Percentiles rank a stretch among this genome's conserved stretches.
phyloP scores from a whole-genome alignment of 495 filamentous ascomycete species.

The Tuber brumale region DNA sequence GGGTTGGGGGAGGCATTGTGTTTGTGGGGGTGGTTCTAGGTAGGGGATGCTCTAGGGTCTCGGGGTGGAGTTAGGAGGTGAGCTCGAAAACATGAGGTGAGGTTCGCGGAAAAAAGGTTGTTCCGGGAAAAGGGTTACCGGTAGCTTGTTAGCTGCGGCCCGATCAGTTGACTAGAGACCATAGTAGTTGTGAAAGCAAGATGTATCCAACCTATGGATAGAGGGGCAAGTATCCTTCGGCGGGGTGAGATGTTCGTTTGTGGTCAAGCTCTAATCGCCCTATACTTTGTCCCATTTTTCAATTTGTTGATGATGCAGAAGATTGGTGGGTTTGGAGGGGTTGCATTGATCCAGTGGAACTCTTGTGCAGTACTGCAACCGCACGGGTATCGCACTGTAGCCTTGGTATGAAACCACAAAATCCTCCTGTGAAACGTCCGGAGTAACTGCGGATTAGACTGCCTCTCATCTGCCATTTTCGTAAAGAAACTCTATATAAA shows the following conservation, averaged over 20 bases:
- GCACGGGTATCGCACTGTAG: neutral
- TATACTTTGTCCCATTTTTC: neutral
- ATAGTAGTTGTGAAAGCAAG: neutral
- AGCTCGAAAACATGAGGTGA: slow-evolving; percentile 11
- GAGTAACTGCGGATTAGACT: neutral
- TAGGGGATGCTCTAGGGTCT: slow-evolving; percentile 5
- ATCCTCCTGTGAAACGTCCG: neutral
- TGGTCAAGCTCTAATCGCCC: neutral
- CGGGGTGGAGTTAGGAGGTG: slow-evolving; percentile 19
- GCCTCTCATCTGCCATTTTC: neutral
- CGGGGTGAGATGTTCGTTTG: neutral
- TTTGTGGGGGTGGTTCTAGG: slow-evolving; percentile 19
- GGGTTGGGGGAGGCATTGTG: slow-evolving; percentile 21
- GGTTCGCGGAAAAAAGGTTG: neutral
- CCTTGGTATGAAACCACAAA: neutral
- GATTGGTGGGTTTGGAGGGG: neutral
- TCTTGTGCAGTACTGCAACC: neutral
- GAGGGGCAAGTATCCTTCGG: neutral
- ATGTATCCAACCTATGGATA: neutral
- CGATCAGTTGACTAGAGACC: neutral
- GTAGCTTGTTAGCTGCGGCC: neutral
- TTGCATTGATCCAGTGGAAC: too few relatives aligned
- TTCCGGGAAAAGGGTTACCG: neutral
- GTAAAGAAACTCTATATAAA: neutral
- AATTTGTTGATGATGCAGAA: neutral